A percentile compares a stretch with the other conserved stretches of the same genome.
Evolutionary conservation across 2,329 filamentous ascomycete species (phyloP).

Genomic region (Penicillium sp.): DNA sequence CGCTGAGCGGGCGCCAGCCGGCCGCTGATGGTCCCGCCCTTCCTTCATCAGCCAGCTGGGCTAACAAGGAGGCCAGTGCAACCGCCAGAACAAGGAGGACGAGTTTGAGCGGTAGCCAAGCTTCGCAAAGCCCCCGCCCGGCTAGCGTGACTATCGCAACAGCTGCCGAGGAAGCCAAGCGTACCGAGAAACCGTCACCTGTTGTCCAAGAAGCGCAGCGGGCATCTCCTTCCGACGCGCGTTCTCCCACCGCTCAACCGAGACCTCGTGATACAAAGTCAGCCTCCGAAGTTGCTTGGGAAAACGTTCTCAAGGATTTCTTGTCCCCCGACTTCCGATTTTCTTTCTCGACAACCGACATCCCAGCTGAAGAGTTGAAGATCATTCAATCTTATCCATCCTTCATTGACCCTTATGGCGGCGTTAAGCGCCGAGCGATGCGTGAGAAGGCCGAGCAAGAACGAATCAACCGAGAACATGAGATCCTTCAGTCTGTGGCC

Average conservation of each 20-base stretch:
- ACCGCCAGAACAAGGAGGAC: constrained; percentile 65
- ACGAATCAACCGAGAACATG: constrained; percentile 58
- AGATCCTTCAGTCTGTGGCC: constrained; percentile 54
- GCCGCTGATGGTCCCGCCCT: constrained; percentile 85
- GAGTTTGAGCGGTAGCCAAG: constrained; percentile 82
- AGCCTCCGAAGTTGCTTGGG: constrained; percentile 32
- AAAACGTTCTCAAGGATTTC: constrained; percentile 52
- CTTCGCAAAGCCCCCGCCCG: constrained; percentile 78
- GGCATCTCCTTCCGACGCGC: constrained; percentile 28
- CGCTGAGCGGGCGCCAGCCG: constrained; percentile 59
- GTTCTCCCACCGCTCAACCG: constrained; percentile 26
- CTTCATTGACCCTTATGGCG: constrained; percentile 81
- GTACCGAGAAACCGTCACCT: constrained; percentile 35
- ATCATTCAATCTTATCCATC: constrained; percentile 68
- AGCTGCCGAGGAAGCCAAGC: constrained; percentile 40
- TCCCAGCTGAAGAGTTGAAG: constrained; percentile 54
- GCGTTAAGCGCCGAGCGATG: constrained; percentile 77
- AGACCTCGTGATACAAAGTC: constrained; percentile 21
- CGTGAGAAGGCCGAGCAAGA: constrained; percentile 72
- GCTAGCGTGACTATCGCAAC: constrained; percentile 50
- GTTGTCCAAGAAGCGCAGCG: constrained; percentile 30
- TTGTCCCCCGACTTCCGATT: constrained; percentile 58
- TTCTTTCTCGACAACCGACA: constrained; percentile 54
- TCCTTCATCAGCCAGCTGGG: constrained; percentile 93
- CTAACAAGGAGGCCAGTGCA: constrained; percentile 67